Evolutionary conservation across 306 rosid genomes (phyloP).

Genomic region (Ceratonia siliqua): DNA sequence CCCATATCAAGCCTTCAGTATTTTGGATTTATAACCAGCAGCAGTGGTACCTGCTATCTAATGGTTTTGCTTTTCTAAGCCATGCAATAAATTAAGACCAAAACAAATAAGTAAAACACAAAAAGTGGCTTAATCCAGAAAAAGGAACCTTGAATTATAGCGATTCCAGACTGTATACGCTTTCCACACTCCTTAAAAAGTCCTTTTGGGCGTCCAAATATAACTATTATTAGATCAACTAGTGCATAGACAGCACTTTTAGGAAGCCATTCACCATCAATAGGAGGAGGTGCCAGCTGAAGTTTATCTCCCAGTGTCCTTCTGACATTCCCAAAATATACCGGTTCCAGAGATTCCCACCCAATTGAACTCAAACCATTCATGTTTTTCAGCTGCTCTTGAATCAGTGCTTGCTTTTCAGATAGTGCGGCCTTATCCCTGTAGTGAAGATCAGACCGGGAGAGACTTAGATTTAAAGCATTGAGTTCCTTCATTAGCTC

Average conservation of each 20-base stretch:
- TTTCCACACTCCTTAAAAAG: constrained; percentile 91
- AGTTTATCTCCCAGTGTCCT: constrained; percentile 79
- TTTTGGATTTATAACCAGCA: constrained; percentile 33
- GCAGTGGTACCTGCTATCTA: constrained; percentile 2
- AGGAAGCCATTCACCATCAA: constrained; percentile 98
- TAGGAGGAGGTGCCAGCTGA: constrained; percentile 84
- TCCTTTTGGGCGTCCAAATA: constrained; percentile 93
- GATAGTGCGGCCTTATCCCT: constrained; percentile 83
- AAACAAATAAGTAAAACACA: constrained; percentile 21
- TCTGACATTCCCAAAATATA: constrained; percentile 76
- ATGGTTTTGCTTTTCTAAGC: constrained; percentile 23
- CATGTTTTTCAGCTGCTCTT: constrained; percentile 59
- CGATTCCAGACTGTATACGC: constrained; percentile 87
- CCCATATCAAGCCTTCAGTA: constrained; percentile 18
- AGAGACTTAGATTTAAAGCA: constrained; percentile 78
- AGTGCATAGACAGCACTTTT: constrained; percentile 91
- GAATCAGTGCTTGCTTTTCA: constrained; percentile 72
- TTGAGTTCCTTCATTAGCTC: constrained; percentile 72
- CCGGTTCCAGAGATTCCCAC: constrained; percentile 70
- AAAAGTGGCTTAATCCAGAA: constrained; percentile 25
- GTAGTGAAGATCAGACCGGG: constrained; percentile 75
- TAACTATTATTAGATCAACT: constrained; percentile 81
- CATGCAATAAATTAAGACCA: constrained; percentile 20
- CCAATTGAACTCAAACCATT: constrained; percentile 52
- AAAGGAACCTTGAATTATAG: constrained; percentile 62